Evolutionary conservation across 2,329 filamentous ascomycete species (phyloP).

Genomic region (Pseudogymnoascus destructans): DNA sequence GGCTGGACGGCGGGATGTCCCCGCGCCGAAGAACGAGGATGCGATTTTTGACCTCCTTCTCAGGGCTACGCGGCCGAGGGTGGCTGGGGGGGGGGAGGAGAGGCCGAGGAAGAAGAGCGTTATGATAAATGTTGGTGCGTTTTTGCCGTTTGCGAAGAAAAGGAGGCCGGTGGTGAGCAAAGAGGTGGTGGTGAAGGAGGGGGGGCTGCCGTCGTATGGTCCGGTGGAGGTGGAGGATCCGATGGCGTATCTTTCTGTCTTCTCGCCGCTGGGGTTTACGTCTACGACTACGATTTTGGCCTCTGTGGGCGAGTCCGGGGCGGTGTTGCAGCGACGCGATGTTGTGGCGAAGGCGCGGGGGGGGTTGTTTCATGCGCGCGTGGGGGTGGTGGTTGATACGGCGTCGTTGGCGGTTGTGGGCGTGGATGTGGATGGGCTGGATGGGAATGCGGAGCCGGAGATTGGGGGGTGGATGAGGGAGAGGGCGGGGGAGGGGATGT

Average conservation of each 20-base stretch:
- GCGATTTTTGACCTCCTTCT: conserved; percentile 20
- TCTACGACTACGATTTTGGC: conserved; percentile 39
- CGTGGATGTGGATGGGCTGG: conserved; percentile 41
- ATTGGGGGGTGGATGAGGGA: conserved; percentile 36
- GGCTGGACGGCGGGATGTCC: conserved; percentile 26
- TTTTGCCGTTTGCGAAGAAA: conserved; percentile 23
- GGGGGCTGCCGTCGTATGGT: conserved; percentile 46
- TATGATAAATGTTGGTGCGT: conserved; percentile 22
- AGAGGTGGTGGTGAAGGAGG: conserved; percentile 26
- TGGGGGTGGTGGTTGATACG: conserved; percentile 48
- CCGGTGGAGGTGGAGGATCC: conserved; percentile 50
- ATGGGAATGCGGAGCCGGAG: conserved; percentile 45
- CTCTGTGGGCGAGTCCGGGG: conserved; percentile 15
- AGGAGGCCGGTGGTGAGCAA: conserved; percentile 17
- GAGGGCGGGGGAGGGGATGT: conserved; percentile 30
- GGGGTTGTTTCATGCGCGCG: conserved; percentile 41
- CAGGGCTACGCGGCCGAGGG: conserved; percentile 17
- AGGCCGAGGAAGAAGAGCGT: conserved; percentile 17
- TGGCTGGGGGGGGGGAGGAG: conserved; percentile 11
- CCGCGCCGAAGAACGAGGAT: conserved; percentile 31
- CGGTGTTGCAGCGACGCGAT: conserved; percentile 38
- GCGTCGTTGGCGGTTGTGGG: conserved; percentile 36
- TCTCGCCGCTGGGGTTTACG: conserved; percentile 52
- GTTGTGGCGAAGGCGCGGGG: conserved; percentile 37
- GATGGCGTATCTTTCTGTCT: conserved; percentile 55